A percentile compares a stretch with the other conserved stretches of the same genome.
Conservation (phyloP, 2,329 filamentous ascomycete genomes). For the Sporothrix globosa region DNA sequence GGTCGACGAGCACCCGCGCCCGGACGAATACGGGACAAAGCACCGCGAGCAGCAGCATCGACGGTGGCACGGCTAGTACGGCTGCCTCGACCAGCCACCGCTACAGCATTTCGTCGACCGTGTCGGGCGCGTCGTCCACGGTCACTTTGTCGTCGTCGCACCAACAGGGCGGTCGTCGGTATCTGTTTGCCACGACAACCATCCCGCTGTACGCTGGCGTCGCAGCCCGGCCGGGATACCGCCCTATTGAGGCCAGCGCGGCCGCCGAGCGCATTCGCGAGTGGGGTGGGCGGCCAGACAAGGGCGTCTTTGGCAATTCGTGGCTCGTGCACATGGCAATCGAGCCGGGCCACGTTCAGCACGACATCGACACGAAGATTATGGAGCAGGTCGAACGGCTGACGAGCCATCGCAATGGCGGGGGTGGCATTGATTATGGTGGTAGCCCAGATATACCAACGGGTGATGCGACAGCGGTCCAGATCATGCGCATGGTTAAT, state of each 20-base stretch:
- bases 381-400: slow-evolving; percentile 32
- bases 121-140: background rate
- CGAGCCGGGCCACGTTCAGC: slow-evolving; percentile 32
- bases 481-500: slow-evolving; percentile 33
- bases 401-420: background rate
- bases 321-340: slow-evolving; percentile 36
- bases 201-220: slow-evolving; percentile 35
- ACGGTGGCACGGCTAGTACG: background rate
- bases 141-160: background rate
- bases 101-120: background rate
- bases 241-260: slow-evolving; percentile 29
- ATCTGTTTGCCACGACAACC: slow-evolving; percentile 32
- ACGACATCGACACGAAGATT: slow-evolving; percentile 27
- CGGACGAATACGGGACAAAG: background rate
- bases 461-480: background rate
- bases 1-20: background rate
- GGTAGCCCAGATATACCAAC: background rate
- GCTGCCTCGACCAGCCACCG: background rate
- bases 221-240: slow-evolving; percentile 34
- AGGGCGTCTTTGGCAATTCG: slow-evolving; percentile 35
- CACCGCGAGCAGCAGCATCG: slow-evolving; percentile 1
- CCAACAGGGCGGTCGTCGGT: slow-evolving; percentile 30
- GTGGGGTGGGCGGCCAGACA: slow-evolving; percentile 35
- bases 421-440: background rate
- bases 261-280: slow-evolving; percentile 31